Evolutionary conservation across 257 asterid species (phyloP).

Genomic region (Cynanchum wilfordii): DNA sequence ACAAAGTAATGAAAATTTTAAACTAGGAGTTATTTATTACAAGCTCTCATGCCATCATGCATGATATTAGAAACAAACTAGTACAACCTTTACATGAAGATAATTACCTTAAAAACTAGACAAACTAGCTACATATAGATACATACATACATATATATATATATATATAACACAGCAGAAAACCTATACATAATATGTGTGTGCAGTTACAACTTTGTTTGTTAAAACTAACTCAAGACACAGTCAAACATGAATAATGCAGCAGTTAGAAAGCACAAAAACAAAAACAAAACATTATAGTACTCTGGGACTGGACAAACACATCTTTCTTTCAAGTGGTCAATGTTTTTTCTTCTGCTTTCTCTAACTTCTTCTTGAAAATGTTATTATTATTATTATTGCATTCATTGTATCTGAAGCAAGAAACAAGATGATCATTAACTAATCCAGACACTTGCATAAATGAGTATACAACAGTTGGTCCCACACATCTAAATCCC

Average conservation of each 20-base stretch:
- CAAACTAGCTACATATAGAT: background rate
- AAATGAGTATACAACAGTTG: constrained; percentile 66
- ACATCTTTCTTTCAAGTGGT: constrained; percentile 10
- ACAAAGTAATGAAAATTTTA: background rate
- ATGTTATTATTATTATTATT: constrained; percentile 15
- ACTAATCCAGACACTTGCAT: constrained; percentile 78
- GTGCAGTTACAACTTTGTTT: background rate
- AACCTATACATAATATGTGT: too few relatives aligned
- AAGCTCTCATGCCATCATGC: background rate
- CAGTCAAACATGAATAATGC: background rate
- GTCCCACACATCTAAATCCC: constrained; percentile 73
- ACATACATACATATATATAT: too few relatives aligned
- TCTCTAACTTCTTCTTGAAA: constrained; percentile 20
- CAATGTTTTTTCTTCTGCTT: constrained; percentile 14
- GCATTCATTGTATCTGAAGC: constrained; percentile 62
- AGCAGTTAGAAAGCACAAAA: background rate
- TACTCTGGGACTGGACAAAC: background rate
- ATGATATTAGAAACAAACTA: background rate
- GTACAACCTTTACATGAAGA: background rate
- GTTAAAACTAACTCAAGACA: constrained; percentile 4
- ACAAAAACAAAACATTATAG: background rate
- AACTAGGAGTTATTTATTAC: background rate
- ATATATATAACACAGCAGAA: background rate
- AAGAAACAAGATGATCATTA: constrained; percentile 58
- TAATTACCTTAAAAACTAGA: background rate